These are phyloP conservation scores for Arabidopsis arenosa DNA, from an alignment of 345 rosid species.

Conservation along the genomic window DNA sequence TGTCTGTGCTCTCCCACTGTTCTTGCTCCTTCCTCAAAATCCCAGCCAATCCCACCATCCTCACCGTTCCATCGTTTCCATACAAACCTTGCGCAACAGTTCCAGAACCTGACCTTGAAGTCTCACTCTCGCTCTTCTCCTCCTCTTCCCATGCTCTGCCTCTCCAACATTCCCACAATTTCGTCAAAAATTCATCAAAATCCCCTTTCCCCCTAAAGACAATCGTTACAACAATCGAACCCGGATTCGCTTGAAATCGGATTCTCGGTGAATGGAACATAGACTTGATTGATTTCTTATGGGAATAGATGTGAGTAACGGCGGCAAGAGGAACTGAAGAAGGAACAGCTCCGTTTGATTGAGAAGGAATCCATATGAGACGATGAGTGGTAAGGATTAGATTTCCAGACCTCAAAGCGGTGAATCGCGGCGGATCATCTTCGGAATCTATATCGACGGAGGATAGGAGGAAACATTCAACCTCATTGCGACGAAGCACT, in stretches of 20 bases:
- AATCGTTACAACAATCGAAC: constrained; percentile 65
- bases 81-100: constrained; percentile 60
- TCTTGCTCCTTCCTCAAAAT: constrained; percentile 93
- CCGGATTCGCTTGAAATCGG: constrained; percentile 68
- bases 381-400: constrained; percentile 88
- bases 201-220: constrained; percentile 89
- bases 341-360: constrained; percentile 46
- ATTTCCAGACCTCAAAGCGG: constrained; percentile 61
- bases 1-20: constrained; percentile 92
- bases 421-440: constrained; percentile 50
- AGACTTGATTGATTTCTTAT: constrained; percentile 73
- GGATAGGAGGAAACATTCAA: constrained; percentile 77
- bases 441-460: constrained; percentile 81
- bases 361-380: constrained; percentile 78
- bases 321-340: constrained; percentile 55
- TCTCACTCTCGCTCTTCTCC: constrained; percentile 39
- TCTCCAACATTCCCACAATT: constrained; percentile 84
- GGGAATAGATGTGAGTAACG: constrained; percentile 60
- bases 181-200: constrained; percentile 71
- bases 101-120: constrained; percentile 41
- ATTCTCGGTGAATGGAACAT: constrained; percentile 87
- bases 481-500: constrained; percentile 67
- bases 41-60: constrained; percentile 97
- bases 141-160: constrained; percentile 76
- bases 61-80: constrained; percentile 76